Evolutionary conservation across 768 basidiomycete genomes (phyloP).

Genomic region (Tephrocybe sp.): DNA sequence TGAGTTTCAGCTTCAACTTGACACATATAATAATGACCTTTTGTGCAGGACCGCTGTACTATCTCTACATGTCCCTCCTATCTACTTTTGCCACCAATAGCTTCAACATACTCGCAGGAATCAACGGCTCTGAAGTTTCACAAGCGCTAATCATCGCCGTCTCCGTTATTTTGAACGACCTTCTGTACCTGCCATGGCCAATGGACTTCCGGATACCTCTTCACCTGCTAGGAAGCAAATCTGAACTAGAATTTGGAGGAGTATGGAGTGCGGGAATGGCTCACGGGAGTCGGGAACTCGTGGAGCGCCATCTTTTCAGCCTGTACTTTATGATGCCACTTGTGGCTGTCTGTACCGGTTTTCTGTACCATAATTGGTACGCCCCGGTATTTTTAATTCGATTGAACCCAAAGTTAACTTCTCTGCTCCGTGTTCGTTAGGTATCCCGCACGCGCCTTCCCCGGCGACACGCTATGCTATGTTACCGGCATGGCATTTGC

Average conservation of each 20-base stretch:
- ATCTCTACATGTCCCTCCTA: constrained; percentile 92
- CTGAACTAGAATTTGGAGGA: constrained; percentile 73
- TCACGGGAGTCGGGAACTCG: constrained; percentile 80
- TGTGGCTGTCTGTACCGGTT: constrained; percentile 84
- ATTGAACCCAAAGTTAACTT: not conserved
- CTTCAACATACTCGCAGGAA: constrained; percentile 97
- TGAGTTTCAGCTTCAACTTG: constrained; percentile 30
- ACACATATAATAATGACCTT: not conserved
- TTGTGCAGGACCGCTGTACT: constrained; percentile 84
- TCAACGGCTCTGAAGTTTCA: constrained; percentile 93
- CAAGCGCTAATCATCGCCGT: constrained; percentile 91
- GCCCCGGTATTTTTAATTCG: constrained; percentile 22
- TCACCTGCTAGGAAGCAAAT: constrained; percentile 62
- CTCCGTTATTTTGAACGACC: constrained; percentile 88
- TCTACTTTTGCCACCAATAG: constrained; percentile 97
- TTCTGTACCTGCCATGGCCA: constrained; percentile 92
- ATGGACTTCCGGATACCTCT: constrained; percentile 69
- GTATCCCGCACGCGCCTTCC: constrained; percentile 94
- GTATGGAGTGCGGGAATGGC: constrained; percentile 84
- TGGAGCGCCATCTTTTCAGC: constrained; percentile 92
- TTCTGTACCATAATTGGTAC: constrained; percentile 96
- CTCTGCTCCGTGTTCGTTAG: constrained; percentile 47
- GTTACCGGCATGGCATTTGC: constrained; percentile 98
- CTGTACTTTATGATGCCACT: constrained; percentile 96
- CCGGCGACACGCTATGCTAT: constrained; percentile 97